Evolutionary conservation across 495 filamentous ascomycete species (phyloP).

Genomic region (Apodospora peruviana): DNA sequence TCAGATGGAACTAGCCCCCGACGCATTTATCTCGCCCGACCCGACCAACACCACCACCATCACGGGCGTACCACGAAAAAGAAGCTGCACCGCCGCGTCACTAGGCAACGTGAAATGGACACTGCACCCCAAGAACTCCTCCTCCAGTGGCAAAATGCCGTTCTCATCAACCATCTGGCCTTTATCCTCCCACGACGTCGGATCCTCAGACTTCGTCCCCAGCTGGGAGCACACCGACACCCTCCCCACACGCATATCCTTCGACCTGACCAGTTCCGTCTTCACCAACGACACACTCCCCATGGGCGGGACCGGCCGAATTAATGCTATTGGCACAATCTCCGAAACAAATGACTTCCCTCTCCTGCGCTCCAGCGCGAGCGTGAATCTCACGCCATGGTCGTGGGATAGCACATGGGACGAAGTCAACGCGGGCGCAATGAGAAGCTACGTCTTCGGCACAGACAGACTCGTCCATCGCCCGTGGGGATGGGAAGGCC

Average conservation of each 20-base stretch:
- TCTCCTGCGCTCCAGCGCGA: too few relatives aligned
- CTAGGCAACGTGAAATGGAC: constrained; percentile 3
- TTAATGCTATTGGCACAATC: background rate
- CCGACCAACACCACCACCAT: background rate
- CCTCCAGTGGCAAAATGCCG: too few relatives aligned
- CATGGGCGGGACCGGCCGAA: background rate
- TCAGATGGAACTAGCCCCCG: background rate
- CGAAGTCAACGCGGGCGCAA: too few relatives aligned
- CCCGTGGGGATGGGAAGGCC: background rate
- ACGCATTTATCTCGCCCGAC: background rate
- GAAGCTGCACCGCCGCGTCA: constrained; percentile 4
- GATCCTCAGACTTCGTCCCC: constrained; percentile 4
- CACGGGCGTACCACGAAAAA: too few relatives aligned
- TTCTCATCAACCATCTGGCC: too few relatives aligned
- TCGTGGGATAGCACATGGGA: too few relatives aligned
- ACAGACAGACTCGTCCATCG: too few relatives aligned
- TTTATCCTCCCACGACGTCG: too few relatives aligned
- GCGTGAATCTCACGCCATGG: too few relatives aligned
- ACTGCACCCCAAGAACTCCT: background rate
- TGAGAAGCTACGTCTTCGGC: too few relatives aligned
- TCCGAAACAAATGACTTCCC: too few relatives aligned
- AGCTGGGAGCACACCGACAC: background rate
- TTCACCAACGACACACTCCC: background rate
- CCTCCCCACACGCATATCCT: background rate
- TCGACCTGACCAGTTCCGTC: constrained; percentile 4